Evolutionary conservation across 2,329 filamentous ascomycete species (phyloP).

Genomic region (Penicillium sumatraense): DNA sequence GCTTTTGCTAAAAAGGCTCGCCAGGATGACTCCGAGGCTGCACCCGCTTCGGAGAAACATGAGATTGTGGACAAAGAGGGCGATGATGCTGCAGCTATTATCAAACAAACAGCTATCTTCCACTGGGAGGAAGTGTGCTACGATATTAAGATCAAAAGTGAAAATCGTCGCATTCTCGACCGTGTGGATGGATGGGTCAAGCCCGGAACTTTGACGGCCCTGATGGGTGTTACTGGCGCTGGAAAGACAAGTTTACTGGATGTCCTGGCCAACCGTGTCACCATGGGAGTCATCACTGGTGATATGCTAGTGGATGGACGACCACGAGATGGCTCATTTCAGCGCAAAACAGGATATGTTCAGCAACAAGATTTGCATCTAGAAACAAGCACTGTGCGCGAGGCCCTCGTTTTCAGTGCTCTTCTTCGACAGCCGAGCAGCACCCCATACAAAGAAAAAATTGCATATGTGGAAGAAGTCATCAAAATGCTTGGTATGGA

Average conservation of each 20-base stretch:
- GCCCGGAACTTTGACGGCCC: conserved; percentile 82
- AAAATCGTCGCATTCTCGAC: conserved; percentile 75
- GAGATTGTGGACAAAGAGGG: conserved; percentile 72
- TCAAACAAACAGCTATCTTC: conserved; percentile 69
- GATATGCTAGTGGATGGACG: conserved; percentile 79
- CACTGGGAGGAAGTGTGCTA: conserved; percentile 86
- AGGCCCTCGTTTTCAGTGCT: conserved; percentile 83
- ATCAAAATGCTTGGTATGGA: conserved; percentile 89
- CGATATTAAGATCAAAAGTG: conserved; percentile 76
- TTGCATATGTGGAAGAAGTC: conserved; percentile 83
- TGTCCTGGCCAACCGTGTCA: conserved; percentile 78
- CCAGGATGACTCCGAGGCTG: conserved; percentile 28
- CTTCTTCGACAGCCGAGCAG: conserved; percentile 79
- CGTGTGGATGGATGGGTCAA: conserved; percentile 91
- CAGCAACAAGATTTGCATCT: conserved; percentile 91
- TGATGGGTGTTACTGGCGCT: conserved; percentile 89
- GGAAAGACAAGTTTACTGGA: conserved; percentile 90
- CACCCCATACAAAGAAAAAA: conserved; percentile 72
- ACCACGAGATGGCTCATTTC: conserved; percentile 77
- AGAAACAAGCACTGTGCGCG: conserved; percentile 80
- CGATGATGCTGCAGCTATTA: conserved; percentile 69
- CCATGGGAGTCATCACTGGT: conserved; percentile 83
- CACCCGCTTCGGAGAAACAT: conserved; percentile 29
- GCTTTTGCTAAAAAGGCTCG: conserved; percentile 39
- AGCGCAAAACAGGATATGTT: conserved; percentile 55